phyloP scores from a whole-genome alignment of 2,329 filamentous ascomycete genomes.

The Didymosphaeria variabile region DNA sequence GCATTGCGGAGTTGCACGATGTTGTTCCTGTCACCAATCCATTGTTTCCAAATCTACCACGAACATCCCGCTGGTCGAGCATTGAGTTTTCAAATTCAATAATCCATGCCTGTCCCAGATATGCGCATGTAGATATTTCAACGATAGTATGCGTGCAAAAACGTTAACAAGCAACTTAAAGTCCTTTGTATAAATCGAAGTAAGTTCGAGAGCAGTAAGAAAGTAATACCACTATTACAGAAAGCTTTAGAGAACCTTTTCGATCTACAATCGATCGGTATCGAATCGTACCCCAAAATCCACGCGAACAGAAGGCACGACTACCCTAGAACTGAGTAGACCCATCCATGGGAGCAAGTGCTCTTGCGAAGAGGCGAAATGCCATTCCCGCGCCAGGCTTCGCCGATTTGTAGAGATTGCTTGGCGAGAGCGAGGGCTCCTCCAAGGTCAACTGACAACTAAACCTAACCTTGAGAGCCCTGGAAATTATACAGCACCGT shows the following conservation, averaged over 20 bases:
- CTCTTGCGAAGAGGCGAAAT: neutral
- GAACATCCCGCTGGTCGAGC: too few species aligned
- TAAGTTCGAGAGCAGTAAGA: neutral
- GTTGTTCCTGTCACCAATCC: neutral
- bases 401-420: neutral
- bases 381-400: neutral
- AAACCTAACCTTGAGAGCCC: neutral
- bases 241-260: neutral
- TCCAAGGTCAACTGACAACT: conserved; percentile 1
- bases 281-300: neutral
- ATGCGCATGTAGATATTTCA: too few species aligned
- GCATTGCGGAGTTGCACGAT: neutral
- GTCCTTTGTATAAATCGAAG: neutral
- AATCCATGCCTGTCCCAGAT: too few species aligned
- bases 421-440: neutral
- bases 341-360: neutral
- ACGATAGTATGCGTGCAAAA: too few species aligned
- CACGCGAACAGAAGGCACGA: neutral
- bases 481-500: neutral
- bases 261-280: neutral
- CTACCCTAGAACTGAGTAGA: neutral
- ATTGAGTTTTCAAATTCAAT: neutral
- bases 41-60: too few species aligned
- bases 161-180: too few species aligned
- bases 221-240: neutral